These are phyloP conservation scores for Auxenochlorella pyrenoidosa DNA, from an alignment of 139 green algal species.

Conservation along the genomic window DNA sequence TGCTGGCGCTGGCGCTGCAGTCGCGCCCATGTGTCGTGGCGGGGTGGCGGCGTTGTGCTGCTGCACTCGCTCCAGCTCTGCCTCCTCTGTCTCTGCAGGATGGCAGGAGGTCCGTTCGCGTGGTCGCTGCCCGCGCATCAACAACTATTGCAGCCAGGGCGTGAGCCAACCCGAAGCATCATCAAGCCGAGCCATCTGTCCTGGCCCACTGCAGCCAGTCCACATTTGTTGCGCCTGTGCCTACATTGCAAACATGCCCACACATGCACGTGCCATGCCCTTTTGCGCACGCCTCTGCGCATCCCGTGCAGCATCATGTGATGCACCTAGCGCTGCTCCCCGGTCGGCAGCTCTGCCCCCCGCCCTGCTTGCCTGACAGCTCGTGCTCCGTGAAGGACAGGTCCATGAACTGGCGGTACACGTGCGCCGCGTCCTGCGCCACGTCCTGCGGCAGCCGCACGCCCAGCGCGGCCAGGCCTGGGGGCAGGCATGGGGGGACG, in stretches of 20 bases:
- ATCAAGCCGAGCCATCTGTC: too few relatives aligned
- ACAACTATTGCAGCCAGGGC: too few relatives aligned
- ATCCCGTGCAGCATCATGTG: too few relatives aligned
- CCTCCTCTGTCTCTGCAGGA: constrained; percentile 34
- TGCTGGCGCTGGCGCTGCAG: not conserved
- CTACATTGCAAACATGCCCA: too few relatives aligned
- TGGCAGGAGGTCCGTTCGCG: not conserved
- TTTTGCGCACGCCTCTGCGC: not conserved
- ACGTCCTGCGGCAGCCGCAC: constrained; percentile 27
- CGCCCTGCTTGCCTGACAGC: constrained; percentile 13
- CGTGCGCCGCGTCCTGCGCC: constrained; percentile 4
- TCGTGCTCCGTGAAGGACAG: constrained; percentile 38
- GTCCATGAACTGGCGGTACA: constrained; percentile 27
- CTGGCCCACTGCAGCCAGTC: too few relatives aligned
- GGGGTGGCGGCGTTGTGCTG: not conserved
- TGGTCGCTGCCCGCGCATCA: not conserved
- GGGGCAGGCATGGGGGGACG: too few relatives aligned
- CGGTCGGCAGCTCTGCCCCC: too few relatives aligned
- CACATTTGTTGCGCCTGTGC: too few relatives aligned
- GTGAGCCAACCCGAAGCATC: too few relatives aligned
- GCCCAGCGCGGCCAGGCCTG: constrained; percentile 17
- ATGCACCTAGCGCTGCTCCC: too few relatives aligned
- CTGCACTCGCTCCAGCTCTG: constrained; percentile 25
- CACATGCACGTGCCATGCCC: too few relatives aligned
- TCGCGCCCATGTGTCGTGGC: not conserved